Evolutionary conservation across 176 grass and related monocot genomes (phyloP).

Genomic region (Musa troglodytarum): DNA sequence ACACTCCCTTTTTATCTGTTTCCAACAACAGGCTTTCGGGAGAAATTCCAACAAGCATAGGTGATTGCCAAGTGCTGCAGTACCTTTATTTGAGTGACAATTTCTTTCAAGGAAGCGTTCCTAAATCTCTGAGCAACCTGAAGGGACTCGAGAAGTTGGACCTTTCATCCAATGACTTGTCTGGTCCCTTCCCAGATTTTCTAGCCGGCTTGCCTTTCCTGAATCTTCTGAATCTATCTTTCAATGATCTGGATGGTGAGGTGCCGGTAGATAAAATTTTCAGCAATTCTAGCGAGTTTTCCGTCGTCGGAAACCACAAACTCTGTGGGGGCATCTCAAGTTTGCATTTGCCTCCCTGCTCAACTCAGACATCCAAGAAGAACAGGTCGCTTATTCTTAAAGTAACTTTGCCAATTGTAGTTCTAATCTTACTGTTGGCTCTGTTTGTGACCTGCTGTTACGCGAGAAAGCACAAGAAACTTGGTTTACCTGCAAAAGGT

Average conservation of each 20-base stretch:
- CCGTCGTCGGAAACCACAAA: slow-evolving; percentile 32
- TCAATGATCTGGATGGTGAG: slow-evolving; percentile 34
- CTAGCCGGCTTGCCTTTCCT: slow-evolving; percentile 19
- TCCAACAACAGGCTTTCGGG: slow-evolving; percentile 40
- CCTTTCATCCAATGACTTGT: slow-evolving; percentile 42
- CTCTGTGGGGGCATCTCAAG: slow-evolving; percentile 26
- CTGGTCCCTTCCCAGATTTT: slow-evolving; percentile 29
- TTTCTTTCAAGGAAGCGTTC: slow-evolving; percentile 38
- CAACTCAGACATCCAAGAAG: neutral
- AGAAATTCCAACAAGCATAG: slow-evolving; percentile 26
- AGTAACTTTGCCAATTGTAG: slow-evolving; percentile 19
- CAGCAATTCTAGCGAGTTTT: slow-evolving; percentile 17
- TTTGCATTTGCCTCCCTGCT: slow-evolving; percentile 10
- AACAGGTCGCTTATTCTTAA: slow-evolving; percentile 4
- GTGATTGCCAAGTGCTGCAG: slow-evolving; percentile 29
- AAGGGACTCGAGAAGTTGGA: slow-evolving; percentile 29
- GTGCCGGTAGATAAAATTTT: slow-evolving; percentile 29
- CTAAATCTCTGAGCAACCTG: slow-evolving; percentile 24
- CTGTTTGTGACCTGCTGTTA: neutral
- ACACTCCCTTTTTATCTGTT: slow-evolving; percentile 11
- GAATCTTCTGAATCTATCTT: slow-evolving; percentile 41
- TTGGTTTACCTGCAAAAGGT: too few relatives aligned
- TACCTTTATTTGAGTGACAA: slow-evolving; percentile 45
- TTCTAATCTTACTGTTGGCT: neutral
- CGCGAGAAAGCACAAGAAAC: neutral